A percentile compares a stretch with the other conserved stretches of the same genome.
These are phyloP conservation scores for Colletotrichum sp. DNA, from an alignment of 2,329 filamentous ascomycete species.

Conservation along the genomic window DNA sequence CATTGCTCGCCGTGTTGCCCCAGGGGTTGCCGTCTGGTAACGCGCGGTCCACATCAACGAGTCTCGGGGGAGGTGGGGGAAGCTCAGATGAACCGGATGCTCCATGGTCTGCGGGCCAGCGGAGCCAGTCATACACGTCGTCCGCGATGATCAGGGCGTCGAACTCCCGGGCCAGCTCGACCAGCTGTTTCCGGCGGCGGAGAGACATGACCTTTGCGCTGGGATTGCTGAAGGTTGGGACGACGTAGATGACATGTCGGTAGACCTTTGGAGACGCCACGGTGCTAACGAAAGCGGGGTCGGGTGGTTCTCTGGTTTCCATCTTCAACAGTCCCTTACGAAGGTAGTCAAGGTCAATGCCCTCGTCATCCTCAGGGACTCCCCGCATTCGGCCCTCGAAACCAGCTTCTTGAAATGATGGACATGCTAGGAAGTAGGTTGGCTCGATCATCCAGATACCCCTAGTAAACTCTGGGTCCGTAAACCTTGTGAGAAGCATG, in stretches of 20 bases:
- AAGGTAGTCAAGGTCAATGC: background rate
- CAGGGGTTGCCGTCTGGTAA: slow-evolving; percentile 54
- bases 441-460: background rate
- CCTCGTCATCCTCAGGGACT: background rate
- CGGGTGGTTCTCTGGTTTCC: background rate
- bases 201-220: slow-evolving; percentile 82
- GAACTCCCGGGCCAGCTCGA: slow-evolving; percentile 75
- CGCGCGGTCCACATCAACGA: background rate
- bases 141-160: slow-evolving; percentile 55
- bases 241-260: slow-evolving; percentile 84
- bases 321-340: background rate
- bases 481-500: background rate
- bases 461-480: background rate
- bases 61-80: background rate
- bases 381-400: background rate
- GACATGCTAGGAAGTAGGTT: background rate
- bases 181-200: slow-evolving; percentile 66
- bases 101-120: background rate
- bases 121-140: background rate
- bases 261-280: slow-evolving; percentile 67
- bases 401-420: background rate
- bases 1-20: slow-evolving; percentile 84
- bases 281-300: background rate
- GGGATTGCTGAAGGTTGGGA: slow-evolving; percentile 88
- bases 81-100: background rate